Base-by-base conservation (phyloP, 495 filamentous ascomycete species). In the Margaritispora aquatica region DNA sequence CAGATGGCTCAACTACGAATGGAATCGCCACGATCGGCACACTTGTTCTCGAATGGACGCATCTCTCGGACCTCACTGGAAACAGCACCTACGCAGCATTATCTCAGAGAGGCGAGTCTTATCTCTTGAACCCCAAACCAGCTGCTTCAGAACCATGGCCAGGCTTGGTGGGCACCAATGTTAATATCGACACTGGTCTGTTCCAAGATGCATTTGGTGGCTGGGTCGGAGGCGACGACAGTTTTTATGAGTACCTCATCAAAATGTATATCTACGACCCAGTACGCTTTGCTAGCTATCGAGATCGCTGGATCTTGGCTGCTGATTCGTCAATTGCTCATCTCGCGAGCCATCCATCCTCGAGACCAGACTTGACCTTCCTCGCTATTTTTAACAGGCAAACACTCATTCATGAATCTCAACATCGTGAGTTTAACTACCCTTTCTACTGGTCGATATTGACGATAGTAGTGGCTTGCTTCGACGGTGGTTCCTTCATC, bases 221-320 rank as follows among this genome's bases (percentile, higher is more conserved):
- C 22, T 96, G 92, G 92, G 81, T 84, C 60, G 90, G 88, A 50
- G 87, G 89, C 10, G 81, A 80, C 47, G 92, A 96, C 71, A 88
- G 83, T 23, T 94, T 85, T 74, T 96, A 96, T 71, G 91, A 96
- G 74, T 96, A 96, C 63, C 80, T 96, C 23, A 87, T 96, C 69
- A 96, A 96, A 77, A 93, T 94, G 89, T 95, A 86, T 64, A 72
- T 95, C 61, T 96, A 96, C 68, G 86, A 92, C 67, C 78, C 86
- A 11, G 55, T 70, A 31, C 80, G 84, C 9, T 95, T 87, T 62
- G 72, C 55, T 10, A 29, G 67, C 1, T 90, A 91, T 73, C 79
- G 75, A 58, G 85, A 90, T 62, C 81, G 85, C 57, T 96, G 92
- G 91, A 75, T 89, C 22, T 68, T 75, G 2, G 92, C 92, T 5